Base-by-base conservation (phyloP, 2,329 filamentous ascomycete species). In the Aureobasidium sp. region DNA sequence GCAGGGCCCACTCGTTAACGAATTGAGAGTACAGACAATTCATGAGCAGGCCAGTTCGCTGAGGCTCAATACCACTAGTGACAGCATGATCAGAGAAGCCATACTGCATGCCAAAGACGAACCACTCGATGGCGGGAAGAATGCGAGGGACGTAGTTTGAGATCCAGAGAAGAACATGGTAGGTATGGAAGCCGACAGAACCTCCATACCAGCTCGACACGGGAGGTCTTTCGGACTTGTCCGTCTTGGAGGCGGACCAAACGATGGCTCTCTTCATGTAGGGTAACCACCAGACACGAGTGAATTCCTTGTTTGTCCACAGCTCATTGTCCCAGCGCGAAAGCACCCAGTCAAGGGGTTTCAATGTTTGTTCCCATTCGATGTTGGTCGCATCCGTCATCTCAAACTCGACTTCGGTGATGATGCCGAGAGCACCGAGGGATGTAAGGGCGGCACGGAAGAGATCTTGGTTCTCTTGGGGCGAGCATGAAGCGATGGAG, bases 11-110 rank as follows among this genome's bases (percentile, higher is more conserved):
- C 74, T 99, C 94, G 74, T 99, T 97, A 67, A 99, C 94, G 69
- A 91, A 96, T 72, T 99, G 94, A n/a, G 89, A 93, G 79, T 97
- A 99, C 6, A 97, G 83, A 71, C 94, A 99, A 78, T 99, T 94
- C 89, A 99, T 93, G 58, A 97, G 81, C 49, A 97, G 83, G 14
- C 91, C 93, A 66, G 87, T 80, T 64, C 88, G 85, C 66, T 88
- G 89, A 25, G 88, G 86, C 74, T 97, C 89, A 20, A 97, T 84
- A 6, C 88, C 93, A n/a, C 82, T 81, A 44, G 85, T 88, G 58
- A 82, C 81, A 3, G 81, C 82, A 55, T 85, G 86, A 64, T 90
- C 84, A 37, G 80, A 80, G 81, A 97, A 97, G 57, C 93, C 93
- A 73, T 97, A 97, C 75, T 97, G 92, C 89, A 97, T 91, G 68